Base-by-base conservation (phyloP, 257 asterid genomes). In the Paulownia fortunei region DNA sequence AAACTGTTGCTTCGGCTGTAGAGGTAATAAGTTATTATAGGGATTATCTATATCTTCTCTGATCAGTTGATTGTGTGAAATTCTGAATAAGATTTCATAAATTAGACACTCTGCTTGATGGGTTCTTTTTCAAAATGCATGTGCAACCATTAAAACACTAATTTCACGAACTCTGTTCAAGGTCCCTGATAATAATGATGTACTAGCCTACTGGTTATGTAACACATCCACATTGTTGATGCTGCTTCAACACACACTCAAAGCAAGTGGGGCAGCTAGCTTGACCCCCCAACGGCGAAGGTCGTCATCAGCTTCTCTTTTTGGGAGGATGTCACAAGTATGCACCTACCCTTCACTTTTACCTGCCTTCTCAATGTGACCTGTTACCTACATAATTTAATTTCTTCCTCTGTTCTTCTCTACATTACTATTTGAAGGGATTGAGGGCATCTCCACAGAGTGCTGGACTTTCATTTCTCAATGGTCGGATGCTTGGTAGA, bases 251-350 rank as follows among this genome's bases (percentile, higher is more conserved):
- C 99, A 92, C 88, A 96, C 99, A 47, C 98, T 96, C 74, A 96
- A 93, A 88, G 97, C 99, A 67, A 93, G 92, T 69, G 98, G 98
- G 47, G 97, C 98, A 79, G 97, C 98, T 80, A 92, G 93, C 86
- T 87, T 93, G 84, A 93, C 99, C 82, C 99, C 97, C 47, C 93
- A 95, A 64, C 77, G 99, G 75, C 87, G 99, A 74, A 93, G 98
- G 86, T 84, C 99, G 74, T 91, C 98, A 46, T 91, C 99, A 79
- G 91, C 97, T 85, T 93, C 99, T 82, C 97, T 95, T 76, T 95
- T 95, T 51, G 98, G 98, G 79, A 95, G 99, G 87, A 93, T 95
- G 99, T 93, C 98, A 71, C 99, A 93, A 79, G 99, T 95, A 86
- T 76, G 89, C 37, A 27, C 69, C 54, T 74, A 21, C 60, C 19